phyloP scores from a whole-genome alignment of 495 filamentous ascomycete species.

The Penicillium arizonense region DNA sequence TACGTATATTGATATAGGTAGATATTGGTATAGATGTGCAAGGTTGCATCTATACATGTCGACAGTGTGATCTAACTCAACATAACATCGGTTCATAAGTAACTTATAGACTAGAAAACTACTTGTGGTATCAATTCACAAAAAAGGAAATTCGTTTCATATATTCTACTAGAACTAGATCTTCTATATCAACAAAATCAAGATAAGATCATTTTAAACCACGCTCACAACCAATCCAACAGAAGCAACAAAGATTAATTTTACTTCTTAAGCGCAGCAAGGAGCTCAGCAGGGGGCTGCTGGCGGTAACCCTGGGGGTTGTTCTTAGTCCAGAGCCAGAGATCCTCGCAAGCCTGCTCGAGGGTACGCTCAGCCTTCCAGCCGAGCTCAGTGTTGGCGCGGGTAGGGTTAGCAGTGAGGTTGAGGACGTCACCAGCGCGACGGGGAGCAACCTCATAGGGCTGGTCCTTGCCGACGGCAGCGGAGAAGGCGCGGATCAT shows the following conservation, averaged over 20 bases:
- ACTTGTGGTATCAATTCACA: neutral
- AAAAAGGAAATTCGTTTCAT: conserved; percentile 47
- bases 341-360: conserved; percentile 88
- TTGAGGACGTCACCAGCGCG: conserved; percentile 90
- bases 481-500: conserved; percentile 93
- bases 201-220: conserved; percentile 1
- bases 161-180: conserved; percentile 23
- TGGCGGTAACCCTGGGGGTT: conserved; percentile 95
- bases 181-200: conserved; percentile 23
- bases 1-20: neutral
- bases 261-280: conserved; percentile 68
- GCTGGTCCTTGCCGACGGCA: conserved; percentile 79
- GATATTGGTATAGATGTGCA: neutral
- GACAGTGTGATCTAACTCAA: too few relatives aligned
- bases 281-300: conserved; percentile 77
- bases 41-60: neutral
- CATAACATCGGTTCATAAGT: too few relatives aligned
- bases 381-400: conserved; percentile 81
- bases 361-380: conserved; percentile 92
- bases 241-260: neutral
- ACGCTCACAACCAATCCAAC: neutral
- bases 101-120: neutral
- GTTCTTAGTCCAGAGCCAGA: conserved; percentile 95
- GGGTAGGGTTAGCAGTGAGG: conserved; percentile 85
- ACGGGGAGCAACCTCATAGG: conserved; percentile 82